Base-by-base conservation (phyloP, 2,329 filamentous ascomycete species). In the Pseudogymnoascus sp. region DNA sequence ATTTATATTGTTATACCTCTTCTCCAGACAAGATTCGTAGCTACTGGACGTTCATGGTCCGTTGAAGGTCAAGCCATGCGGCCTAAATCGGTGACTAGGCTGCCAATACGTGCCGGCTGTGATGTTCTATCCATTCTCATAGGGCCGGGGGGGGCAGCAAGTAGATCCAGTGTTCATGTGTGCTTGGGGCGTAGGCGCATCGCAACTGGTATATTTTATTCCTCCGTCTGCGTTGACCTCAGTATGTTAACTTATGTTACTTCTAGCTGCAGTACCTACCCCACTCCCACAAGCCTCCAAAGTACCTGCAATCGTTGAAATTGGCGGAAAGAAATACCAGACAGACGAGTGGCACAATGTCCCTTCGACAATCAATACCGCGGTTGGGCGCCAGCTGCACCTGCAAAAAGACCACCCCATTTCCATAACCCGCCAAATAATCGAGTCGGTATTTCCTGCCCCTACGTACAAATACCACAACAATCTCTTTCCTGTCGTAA, bases 321-420 rank as follows among this genome's bases (percentile, higher is more conserved):
- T 70, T 39, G 61, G 63, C 15, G 85, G 82, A 64, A 79, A 78
- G 63, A 74, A 73, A 8, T 91, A 91, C 72, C 70, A 75, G 15
- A 85, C 81, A 15, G 91, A 97, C 71, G 73, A 80, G 58, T 96
- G 90, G 88, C 94, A 88, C 73, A 99, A 99, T 73, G 80, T 89
- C 12, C 85, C 92, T 3, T 68, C 81, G 23, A 87, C 85, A 60
- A 92, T 99, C 63, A 76, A 91, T 55, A 77, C 84, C 19, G 84
- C 89, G 60, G 81, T 95, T 55, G 80, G 84, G 52, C 87, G 90
- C 63, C 84, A 82, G 59, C 79, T 99, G n/a, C 94, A 99, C 73
- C 81, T 95, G n/a, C 85, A 94, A 70, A 82, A 86, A 63, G 86
- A 96, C 73, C 94, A 99, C 70, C 94, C 94, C 21, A 80, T 99